Evolutionary conservation across 371 early-diverging fungal species (phyloP).

Genomic region (Mortierella sp.): DNA sequence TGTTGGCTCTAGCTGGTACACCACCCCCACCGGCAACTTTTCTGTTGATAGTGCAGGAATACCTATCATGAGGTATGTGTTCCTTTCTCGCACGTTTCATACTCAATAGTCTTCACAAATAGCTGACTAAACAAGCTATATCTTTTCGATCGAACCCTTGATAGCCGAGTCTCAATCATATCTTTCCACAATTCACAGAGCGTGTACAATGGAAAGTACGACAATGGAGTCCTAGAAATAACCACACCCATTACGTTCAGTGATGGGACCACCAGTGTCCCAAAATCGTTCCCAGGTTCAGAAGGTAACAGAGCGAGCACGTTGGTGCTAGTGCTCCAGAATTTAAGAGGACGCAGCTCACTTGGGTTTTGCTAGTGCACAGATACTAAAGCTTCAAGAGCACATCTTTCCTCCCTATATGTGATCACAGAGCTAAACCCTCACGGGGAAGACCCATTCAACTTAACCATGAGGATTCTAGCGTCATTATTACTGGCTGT

Average conservation of each 20-base stretch:
- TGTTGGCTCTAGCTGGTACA: slow-evolving; percentile 8
- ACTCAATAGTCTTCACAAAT: neutral
- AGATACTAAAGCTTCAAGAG: too few species aligned
- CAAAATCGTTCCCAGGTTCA: neutral
- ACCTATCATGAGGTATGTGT: slow-evolving; percentile 5
- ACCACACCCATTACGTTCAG: slow-evolving; percentile 35
- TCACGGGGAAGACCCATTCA: slow-evolving; percentile 48
- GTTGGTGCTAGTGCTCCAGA: too few species aligned
- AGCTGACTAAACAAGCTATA: neutral
- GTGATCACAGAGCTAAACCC: slow-evolving; percentile 48
- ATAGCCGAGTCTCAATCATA: slow-evolving; percentile 20
- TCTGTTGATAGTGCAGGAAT: slow-evolving; percentile 46
- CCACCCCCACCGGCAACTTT: slow-evolving; percentile 29
- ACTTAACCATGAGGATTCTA: slow-evolving; percentile 49
- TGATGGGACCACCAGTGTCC: slow-evolving; percentile 21
- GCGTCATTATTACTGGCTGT: slow-evolving; percentile 51
- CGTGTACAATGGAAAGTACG: slow-evolving; percentile 16
- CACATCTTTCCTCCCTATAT: neutral
- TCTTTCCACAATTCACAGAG: slow-evolving; percentile 27
- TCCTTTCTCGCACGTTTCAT: neutral
- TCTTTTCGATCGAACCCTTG: slow-evolving; percentile 6
- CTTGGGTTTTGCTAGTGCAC: too few species aligned
- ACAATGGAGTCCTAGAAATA: slow-evolving; percentile 1
- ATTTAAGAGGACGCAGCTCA: too few species aligned
- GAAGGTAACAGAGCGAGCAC: too few species aligned